Conservation (phyloP, 2,329 filamentous ascomycete genomes). For the Dactylellina parvicollis region DNA sequence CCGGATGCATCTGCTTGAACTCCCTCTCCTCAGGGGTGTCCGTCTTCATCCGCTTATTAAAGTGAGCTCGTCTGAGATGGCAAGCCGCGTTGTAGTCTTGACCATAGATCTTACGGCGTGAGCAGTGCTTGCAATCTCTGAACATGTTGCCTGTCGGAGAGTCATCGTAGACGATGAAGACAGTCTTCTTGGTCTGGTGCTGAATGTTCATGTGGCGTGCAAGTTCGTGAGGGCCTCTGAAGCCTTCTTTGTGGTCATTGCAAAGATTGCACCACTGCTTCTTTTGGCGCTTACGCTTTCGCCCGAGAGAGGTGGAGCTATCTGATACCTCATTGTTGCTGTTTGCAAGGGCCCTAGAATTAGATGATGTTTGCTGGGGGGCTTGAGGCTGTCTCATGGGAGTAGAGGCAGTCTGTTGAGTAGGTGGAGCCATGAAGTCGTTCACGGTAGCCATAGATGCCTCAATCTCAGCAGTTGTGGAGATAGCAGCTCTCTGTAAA, state of each 20-base stretch:
- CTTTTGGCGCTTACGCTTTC: conserved; percentile 52
- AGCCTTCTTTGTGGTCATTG: conserved; percentile 77
- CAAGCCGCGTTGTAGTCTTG: conserved; percentile 96
- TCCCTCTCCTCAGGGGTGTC: conserved; percentile 55
- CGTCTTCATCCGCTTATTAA: conserved; percentile 67
- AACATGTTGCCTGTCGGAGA: conserved; percentile 73
- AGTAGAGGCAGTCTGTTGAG: background rate
- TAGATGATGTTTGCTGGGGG: conserved; percentile 1
- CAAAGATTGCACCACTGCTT: conserved; percentile 72
- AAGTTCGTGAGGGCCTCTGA: conserved; percentile 86
- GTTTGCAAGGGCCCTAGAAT: background rate
- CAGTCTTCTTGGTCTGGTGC: conserved; percentile 71
- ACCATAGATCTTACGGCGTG: conserved; percentile 79
- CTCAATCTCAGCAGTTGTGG: conserved; percentile 47
- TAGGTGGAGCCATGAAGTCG: conserved; percentile 26
- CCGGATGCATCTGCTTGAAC: conserved; percentile 53
- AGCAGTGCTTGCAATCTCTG: conserved; percentile 83
- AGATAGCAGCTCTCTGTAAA: conserved; percentile 46
- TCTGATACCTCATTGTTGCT: conserved; percentile 20
- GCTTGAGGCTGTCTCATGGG: conserved; percentile 2
- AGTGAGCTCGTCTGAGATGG: conserved; percentile 87
- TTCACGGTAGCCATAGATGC: conserved; percentile 22
- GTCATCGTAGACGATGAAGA: conserved; percentile 72
- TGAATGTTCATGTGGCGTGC: conserved; percentile 74
- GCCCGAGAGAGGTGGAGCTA: conserved; percentile 11